Conservation (phyloP, 768 basidiomycete species). For the Calocera viscosa region DNA sequence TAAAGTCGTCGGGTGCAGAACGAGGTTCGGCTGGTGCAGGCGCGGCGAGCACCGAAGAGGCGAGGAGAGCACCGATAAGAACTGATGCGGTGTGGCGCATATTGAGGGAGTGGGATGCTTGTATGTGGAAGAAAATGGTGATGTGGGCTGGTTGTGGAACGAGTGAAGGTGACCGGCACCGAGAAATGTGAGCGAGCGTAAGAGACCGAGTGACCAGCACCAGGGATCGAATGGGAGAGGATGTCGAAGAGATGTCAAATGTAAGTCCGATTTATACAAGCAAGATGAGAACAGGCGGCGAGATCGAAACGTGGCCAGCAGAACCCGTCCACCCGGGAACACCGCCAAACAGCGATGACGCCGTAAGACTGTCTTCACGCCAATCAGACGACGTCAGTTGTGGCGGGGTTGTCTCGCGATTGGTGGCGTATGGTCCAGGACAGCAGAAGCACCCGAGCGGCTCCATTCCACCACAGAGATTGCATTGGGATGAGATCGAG, state of each 20-base stretch:
- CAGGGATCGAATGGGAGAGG: background rate
- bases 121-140: background rate
- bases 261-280: background rate
- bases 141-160: background rate
- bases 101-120: background rate
- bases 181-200: background rate
- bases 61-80: too few relatives aligned
- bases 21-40: too few relatives aligned
- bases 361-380: background rate
- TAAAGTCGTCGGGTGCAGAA: too few relatives aligned
- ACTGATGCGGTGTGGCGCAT: too few relatives aligned
- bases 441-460: too few relatives aligned
- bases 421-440: too few relatives aligned
- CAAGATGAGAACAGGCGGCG: background rate
- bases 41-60: too few relatives aligned
- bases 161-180: conserved; percentile 7
- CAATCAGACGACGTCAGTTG: background rate
- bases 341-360: background rate
- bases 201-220: conserved; percentile 7
- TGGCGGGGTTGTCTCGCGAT: background rate
- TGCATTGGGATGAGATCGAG: too few relatives aligned
- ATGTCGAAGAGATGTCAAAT: background rate
- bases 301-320: background rate
- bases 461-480: too few relatives aligned
- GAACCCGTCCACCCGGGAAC: too few relatives aligned